Conservation (phyloP, 2,329 filamentous ascomycete genomes). For the Paraphoma sp. region DNA sequence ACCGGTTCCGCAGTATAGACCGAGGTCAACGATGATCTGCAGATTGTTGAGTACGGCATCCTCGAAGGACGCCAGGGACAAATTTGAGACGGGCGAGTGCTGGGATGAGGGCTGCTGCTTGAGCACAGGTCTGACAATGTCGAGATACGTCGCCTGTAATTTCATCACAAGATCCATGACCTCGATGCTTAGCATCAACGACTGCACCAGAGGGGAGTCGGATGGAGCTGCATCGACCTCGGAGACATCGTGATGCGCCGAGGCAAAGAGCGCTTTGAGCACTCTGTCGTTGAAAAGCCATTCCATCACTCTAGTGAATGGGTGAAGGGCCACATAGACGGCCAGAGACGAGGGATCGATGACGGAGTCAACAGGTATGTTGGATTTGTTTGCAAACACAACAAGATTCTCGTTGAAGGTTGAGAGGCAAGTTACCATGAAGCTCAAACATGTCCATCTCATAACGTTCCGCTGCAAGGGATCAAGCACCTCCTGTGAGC, state of each 20-base stretch:
- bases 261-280: slow-evolving; percentile 76
- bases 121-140: slow-evolving; percentile 82
- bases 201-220: slow-evolving; percentile 81
- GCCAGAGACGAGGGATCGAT: slow-evolving; percentile 77
- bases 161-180: slow-evolving; percentile 84
- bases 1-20: slow-evolving; percentile 84
- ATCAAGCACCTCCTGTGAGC: slow-evolving; percentile 67
- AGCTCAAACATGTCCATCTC: slow-evolving; percentile 81
- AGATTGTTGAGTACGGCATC: slow-evolving; percentile 87
- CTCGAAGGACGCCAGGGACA: slow-evolving; percentile 86
- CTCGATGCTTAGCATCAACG: slow-evolving; percentile 80
- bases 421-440: slow-evolving; percentile 77
- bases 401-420: slow-evolving; percentile 96
- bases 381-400: slow-evolving; percentile 80
- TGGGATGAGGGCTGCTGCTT: slow-evolving; percentile 69
- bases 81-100: slow-evolving; percentile 70
- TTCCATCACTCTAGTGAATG: slow-evolving; percentile 94
- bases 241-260: slow-evolving; percentile 76
- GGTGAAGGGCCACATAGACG: slow-evolving; percentile 84
- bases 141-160: slow-evolving; percentile 87
- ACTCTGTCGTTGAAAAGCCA: slow-evolving; percentile 97
- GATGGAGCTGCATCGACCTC: slow-evolving; percentile 75
- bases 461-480: slow-evolving; percentile 74
- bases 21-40: slow-evolving; percentile 78
- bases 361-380: slow-evolving; percentile 74